Base-by-base conservation (phyloP, 2,329 filamentous ascomycete species). In the Cladosporium oxysporum region DNA sequence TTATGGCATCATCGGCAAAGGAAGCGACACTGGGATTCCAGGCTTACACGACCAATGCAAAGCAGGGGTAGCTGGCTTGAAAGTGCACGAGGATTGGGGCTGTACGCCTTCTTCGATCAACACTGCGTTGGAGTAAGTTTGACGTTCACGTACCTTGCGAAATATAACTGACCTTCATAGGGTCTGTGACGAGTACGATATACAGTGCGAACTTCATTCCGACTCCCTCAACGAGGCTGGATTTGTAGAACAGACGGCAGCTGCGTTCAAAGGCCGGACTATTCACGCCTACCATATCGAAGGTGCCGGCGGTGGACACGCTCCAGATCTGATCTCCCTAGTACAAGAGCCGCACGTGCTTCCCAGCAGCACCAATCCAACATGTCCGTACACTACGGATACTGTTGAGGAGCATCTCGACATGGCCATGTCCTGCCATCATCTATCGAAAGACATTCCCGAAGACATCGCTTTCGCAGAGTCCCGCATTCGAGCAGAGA, bases 261-360 rank as follows among this genome's bases (percentile, higher is more conserved):
- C 83, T n/a, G 88, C 93, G 3, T 90, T 97, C 83, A 91, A 91
- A 76, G 84, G 87, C 74, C 88, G 93, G 67, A 90, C 91, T 1
- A 96, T 97, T 74, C 93, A 97, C 79, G 96, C 93, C 1, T 97
- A 97, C 79, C 93, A 97, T 79, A 97, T 92, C 31, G 93, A 97
- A 80, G 93, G 93, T 50, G 93, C 93, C 1, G 93, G 93, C 52
- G 93, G 93, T 71, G 93, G 93, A 2, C 93, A 97, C 77, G 93
- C 93, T 0, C 93, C 93, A 0, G 93, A 97, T 77, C 96, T 97
- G 78, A 96, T 97, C 78, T 89, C 87, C 23, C 92, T 97, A 0
- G 93, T 96, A 8, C 91, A 94, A 77, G 88, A 92, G 72, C 79
- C 87, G 59, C 93, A 97, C 75, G 92, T 97, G 1, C 85, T 97